A percentile compares a stretch with the other conserved stretches of the same genome.
phyloP scores from a whole-genome alignment of 1,139 yeast species.

The Kodamaea suecica region DNA sequence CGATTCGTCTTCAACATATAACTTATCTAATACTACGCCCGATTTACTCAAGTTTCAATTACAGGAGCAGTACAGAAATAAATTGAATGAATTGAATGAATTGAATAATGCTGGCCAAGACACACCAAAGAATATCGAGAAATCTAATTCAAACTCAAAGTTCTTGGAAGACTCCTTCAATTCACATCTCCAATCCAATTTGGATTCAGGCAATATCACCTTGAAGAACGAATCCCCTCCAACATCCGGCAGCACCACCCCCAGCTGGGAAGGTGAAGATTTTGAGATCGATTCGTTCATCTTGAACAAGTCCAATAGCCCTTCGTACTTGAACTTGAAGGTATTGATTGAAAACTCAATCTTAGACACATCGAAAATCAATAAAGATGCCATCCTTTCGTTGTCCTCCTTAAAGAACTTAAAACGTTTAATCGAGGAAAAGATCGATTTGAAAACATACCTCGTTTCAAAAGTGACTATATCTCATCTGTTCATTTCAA shows the following conservation, averaged over 20 bases:
- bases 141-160: conserved; percentile 15
- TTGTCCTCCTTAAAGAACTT: conserved; percentile 28
- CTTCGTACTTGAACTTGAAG: conserved; percentile 39
- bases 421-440: conserved; percentile 30
- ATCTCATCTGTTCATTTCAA: conserved; percentile 35
- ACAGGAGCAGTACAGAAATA: conserved; percentile 39
- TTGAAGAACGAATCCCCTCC: conserved; percentile 14
- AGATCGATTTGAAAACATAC: conserved; percentile 32
- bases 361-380: conserved; percentile 39
- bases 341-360: conserved; percentile 45
- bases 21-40: conserved; percentile 38
- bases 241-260: conserved; percentile 17
- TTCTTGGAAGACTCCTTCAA: conserved; percentile 35
- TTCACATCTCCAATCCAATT: conserved; percentile 32
- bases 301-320: conserved; percentile 17
- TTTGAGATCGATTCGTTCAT: conserved; percentile 20
- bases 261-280: conserved; percentile 13
- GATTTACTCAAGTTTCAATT: conserved; percentile 46
- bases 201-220: conserved; percentile 30
- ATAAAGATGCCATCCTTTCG: conserved; percentile 35
- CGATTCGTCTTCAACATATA: conserved; percentile 24
- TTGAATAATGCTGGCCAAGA: not conserved
- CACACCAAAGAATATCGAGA: conserved; percentile 7
- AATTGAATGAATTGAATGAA: conserved; percentile 24
- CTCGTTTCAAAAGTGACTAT: conserved; percentile 31